These are phyloP conservation scores for Leccinum longicurvipes DNA, from an alignment of 768 basidiomycete species.

Conservation along the genomic window DNA sequence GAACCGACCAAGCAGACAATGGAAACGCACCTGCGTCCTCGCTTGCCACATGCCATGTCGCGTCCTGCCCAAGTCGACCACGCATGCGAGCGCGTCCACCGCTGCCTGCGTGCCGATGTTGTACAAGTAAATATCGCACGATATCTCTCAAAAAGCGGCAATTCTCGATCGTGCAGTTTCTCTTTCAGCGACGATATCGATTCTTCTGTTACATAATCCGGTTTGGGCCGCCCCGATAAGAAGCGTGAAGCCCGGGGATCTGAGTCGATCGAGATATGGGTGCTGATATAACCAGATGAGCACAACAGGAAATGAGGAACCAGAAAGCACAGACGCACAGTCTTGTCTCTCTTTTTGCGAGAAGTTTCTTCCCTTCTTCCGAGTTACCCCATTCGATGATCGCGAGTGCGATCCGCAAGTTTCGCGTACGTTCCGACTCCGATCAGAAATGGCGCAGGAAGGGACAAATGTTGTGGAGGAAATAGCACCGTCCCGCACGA, in stretches of 20 bases:
- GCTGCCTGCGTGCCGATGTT: slow-evolving; percentile 86
- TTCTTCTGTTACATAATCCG: slow-evolving; percentile 45
- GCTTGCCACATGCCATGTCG: slow-evolving; percentile 87
- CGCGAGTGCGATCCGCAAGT: slow-evolving; percentile 89
- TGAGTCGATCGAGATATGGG: slow-evolving; percentile 84
- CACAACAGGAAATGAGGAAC: not conserved
- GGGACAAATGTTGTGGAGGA: slow-evolving; percentile 63
- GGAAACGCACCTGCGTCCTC: slow-evolving; percentile 73
- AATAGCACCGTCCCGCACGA: slow-evolving; percentile 63
- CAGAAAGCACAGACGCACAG: slow-evolving; percentile 32
- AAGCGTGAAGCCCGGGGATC: slow-evolving; percentile 75
- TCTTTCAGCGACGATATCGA: slow-evolving; percentile 53
- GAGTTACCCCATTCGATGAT: slow-evolving; percentile 93
- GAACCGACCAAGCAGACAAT: not conserved
- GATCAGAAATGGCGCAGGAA: no score
- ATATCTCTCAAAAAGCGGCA: slow-evolving; percentile 89
- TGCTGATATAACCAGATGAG: slow-evolving; percentile 35
- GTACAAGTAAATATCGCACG: slow-evolving; percentile 95
- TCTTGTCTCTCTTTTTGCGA: slow-evolving; percentile 26
- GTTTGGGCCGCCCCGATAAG: slow-evolving; percentile 49
- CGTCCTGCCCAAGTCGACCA: slow-evolving; percentile 73
- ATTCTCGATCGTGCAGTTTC: slow-evolving; percentile 59
- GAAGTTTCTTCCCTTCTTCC: slow-evolving; percentile 59
- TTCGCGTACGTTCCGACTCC: no score
- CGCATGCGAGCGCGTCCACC: slow-evolving; percentile 86